These are phyloP conservation scores for Neonectria coccinea DNA, from an alignment of 2,329 filamentous ascomycete genomes.

Conservation along the genomic window DNA sequence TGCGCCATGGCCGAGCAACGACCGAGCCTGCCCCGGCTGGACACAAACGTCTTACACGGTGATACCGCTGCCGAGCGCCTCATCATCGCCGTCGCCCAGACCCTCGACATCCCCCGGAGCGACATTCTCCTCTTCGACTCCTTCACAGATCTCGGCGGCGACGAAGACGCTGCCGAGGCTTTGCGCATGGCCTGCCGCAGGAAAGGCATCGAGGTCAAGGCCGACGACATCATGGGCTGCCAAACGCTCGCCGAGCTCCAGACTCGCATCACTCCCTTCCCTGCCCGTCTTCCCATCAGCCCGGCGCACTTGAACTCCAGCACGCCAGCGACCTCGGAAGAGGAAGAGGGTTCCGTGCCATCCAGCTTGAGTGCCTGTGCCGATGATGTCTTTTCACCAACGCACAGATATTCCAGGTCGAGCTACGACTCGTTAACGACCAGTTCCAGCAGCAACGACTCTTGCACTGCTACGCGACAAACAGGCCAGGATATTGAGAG, in stretches of 20 bases:
- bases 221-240: conserved; percentile 57
- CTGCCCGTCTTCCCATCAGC: background rate
- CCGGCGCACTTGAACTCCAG: background rate
- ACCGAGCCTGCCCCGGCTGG: conserved; percentile 40
- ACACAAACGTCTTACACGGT: conserved; percentile 36
- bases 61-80: conserved; percentile 48
- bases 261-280: conserved; percentile 49
- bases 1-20: conserved; percentile 6
- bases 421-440: conserved; percentile 30
- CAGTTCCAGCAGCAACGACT: conserved; percentile 18
- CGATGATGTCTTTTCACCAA: conserved; percentile 26
- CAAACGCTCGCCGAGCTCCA: conserved; percentile 60
- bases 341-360: conserved; percentile 25
- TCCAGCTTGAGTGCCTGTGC: conserved; percentile 13
- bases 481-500: conserved; percentile 48
- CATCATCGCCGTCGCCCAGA: conserved; percentile 50
- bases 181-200: conserved; percentile 34
- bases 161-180: conserved; percentile 49
- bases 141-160: conserved; percentile 59
- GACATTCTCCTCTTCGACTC: conserved; percentile 55
- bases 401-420: conserved; percentile 24
- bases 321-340: conserved; percentile 13
- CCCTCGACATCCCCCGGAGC: conserved; percentile 50
- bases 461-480: conserved; percentile 7
- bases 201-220: conserved; percentile 49